Evolutionary conservation across 495 filamentous ascomycete genomes (phyloP).

Genomic region (Lophium mytilinum): DNA sequence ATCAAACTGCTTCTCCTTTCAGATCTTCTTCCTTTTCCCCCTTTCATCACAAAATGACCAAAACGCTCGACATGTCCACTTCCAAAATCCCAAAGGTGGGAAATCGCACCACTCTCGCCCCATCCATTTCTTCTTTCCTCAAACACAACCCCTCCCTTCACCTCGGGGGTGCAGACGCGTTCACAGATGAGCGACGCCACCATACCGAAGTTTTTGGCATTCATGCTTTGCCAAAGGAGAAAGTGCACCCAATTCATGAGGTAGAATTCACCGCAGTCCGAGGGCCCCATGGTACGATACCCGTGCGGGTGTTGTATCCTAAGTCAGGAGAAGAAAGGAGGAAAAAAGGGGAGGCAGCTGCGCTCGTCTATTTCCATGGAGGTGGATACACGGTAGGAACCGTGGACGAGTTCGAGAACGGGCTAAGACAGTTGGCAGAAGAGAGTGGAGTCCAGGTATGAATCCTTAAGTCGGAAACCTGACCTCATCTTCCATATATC

Average conservation of each 20-base stretch:
- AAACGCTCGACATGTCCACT: background rate
- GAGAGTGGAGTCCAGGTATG: conserved; percentile 17
- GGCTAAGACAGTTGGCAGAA: conserved; percentile 30
- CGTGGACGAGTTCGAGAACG: conserved; percentile 37
- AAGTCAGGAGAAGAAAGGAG: conserved; percentile 1
- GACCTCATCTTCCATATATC: background rate
- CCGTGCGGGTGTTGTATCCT: conserved; percentile 31
- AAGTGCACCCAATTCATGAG: conserved; percentile 21
- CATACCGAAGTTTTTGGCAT: conserved; percentile 32
- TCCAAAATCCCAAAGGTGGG: conserved; percentile 3
- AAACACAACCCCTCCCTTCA: conserved; percentile 2
- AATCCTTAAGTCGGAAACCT: background rate
- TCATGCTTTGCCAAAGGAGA: conserved; percentile 20
- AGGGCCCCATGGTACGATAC: conserved; percentile 35
- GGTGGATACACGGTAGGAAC: conserved; percentile 35
- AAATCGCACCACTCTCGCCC: background rate
- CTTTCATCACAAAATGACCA: no score
- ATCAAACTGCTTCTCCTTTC: no score
- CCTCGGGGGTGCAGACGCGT: conserved; percentile 21
- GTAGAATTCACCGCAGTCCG: conserved; percentile 34
- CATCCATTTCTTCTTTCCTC: conserved; percentile 5
- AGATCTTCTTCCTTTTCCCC: no score
- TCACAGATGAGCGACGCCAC: conserved; percentile 27
- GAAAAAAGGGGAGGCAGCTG: conserved; percentile 4
- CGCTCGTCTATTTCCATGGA: conserved; percentile 37